Evolutionary conservation across 768 basidiomycete species (phyloP).

Genomic region (Hericium coralloides): DNA sequence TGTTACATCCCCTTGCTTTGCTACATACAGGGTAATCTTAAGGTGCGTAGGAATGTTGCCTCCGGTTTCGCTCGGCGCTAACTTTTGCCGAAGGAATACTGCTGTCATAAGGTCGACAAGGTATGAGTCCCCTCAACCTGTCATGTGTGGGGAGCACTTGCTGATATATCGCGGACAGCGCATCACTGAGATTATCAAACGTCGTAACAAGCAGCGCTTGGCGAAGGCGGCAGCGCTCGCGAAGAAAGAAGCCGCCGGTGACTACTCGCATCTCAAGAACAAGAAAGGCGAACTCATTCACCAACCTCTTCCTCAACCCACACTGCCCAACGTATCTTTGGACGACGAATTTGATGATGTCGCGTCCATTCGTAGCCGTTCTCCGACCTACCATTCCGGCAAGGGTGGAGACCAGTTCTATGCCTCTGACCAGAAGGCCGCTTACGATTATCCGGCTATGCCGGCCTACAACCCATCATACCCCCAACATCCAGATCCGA

Average conservation of each 20-base stretch:
- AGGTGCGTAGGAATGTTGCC: constrained; percentile 39
- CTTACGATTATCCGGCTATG: constrained; percentile 58
- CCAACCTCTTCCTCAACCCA: constrained; percentile 86
- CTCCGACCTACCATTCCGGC: constrained; percentile 38
- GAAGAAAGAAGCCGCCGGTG: constrained; percentile 86
- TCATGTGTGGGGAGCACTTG: background rate
- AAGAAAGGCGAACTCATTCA: constrained; percentile 80
- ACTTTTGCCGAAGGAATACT: constrained; percentile 63
- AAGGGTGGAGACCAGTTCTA: constrained; percentile 40
- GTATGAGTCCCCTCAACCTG: constrained; percentile 28
- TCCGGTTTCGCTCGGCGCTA: constrained; percentile 3
- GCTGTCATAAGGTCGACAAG: constrained; percentile 98
- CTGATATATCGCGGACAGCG: constrained; percentile 39
- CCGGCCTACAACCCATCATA: constrained; percentile 64
- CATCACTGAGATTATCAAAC: constrained; percentile 88
- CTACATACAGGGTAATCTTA: constrained; percentile 95
- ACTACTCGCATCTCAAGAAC: constrained; percentile 86
- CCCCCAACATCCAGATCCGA: constrained; percentile 41
- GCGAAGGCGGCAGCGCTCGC: constrained; percentile 74
- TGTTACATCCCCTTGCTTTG: constrained; percentile 91
- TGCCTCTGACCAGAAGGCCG: constrained; percentile 38
- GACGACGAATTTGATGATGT: constrained; percentile 64
- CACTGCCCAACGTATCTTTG: constrained; percentile 84
- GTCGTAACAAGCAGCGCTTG: constrained; percentile 79
- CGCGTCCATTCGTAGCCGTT: constrained; percentile 43